Evolutionary conservation across 306 rosid species (phyloP).

Genomic region (Arachis hypogaea): DNA sequence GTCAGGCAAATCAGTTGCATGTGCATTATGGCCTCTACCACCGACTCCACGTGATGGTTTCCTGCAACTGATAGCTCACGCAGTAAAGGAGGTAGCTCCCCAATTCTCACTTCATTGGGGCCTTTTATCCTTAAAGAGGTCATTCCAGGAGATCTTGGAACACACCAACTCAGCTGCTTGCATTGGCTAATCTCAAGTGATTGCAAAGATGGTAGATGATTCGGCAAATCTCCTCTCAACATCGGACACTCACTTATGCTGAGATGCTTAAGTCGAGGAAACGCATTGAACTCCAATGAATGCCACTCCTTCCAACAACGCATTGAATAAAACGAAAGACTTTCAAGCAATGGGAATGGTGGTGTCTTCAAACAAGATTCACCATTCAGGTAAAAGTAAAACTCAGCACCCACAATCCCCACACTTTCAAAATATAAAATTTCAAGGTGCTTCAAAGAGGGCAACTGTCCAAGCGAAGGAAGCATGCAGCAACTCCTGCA

Average conservation of each 20-base stretch:
- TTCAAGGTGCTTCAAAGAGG: neutral
- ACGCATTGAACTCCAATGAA: neutral
- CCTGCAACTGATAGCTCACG: neutral
- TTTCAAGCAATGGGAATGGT: neutral
- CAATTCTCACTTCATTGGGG: neutral
- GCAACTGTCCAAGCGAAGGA: neutral
- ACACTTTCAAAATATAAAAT: neutral
- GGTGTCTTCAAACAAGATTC: neutral
- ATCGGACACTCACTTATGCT: too few relatives aligned
- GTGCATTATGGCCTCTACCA: neutral
- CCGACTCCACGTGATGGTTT: neutral
- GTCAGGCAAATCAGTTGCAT: neutral
- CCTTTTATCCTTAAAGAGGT: neutral
- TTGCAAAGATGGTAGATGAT: conserved; percentile 6
- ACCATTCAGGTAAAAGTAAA: neutral
- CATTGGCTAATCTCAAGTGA: neutral
- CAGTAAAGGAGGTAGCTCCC: too few relatives aligned
- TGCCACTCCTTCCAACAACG: neutral
- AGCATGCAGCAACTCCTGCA: neutral
- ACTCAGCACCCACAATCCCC: neutral
- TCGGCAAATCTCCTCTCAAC: neutral
- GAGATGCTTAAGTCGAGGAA: neutral
- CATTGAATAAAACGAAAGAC: neutral
- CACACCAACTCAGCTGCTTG: neutral
- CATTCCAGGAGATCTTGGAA: neutral